Conservation (phyloP, 2,329 filamentous ascomycete genomes). For the Hortaea werneckii region DNA sequence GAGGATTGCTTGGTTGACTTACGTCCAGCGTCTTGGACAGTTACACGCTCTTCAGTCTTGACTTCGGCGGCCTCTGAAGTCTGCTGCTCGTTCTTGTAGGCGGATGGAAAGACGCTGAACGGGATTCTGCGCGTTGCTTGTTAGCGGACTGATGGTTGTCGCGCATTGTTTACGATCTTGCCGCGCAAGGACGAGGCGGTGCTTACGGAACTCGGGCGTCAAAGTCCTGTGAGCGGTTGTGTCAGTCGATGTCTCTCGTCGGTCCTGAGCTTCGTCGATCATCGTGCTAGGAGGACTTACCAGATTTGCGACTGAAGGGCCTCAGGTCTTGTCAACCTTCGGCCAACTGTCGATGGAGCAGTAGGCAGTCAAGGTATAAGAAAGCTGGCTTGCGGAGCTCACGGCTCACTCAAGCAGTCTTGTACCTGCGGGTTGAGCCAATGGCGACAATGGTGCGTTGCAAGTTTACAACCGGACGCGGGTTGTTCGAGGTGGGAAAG, state of each 20-base stretch:
- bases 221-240: background rate
- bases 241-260: background rate
- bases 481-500: background rate
- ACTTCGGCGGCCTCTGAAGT: conserved; percentile 54
- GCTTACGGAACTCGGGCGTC: background rate
- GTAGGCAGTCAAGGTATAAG: background rate
- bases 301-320: background rate
- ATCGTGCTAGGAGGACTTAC: background rate
- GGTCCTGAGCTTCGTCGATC: background rate
- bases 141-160: background rate
- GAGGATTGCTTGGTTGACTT: background rate
- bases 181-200: background rate
- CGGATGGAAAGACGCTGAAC: conserved; percentile 99
- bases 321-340: background rate
- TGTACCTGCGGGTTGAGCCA: background rate
- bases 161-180: background rate
- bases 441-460: background rate
- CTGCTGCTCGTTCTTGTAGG: conserved; percentile 70
- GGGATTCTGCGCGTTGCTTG: conserved; percentile 49
- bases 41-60: conserved; percentile 84
- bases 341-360: background rate
- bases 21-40: conserved; percentile 77
- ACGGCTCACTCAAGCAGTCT: background rate
- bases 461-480: background rate
- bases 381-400: background rate